Percentiles rank a stretch among this genome's conserved stretches.
Evolutionary conservation across 495 filamentous ascomycete genomes (phyloP).

Genomic region (Talaromyces adpressus): DNA sequence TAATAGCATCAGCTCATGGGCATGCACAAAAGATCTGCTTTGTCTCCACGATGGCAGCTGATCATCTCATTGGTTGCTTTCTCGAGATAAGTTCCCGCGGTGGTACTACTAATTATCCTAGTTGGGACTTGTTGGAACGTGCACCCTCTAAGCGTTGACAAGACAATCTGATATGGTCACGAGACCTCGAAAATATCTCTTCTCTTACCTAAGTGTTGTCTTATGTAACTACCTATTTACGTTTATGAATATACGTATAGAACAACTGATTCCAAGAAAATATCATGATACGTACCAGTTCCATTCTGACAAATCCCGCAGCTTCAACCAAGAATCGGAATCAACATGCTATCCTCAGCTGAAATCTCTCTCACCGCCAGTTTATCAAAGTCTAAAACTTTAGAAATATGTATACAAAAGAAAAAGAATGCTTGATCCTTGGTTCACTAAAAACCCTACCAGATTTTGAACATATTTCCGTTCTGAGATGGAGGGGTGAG

Average conservation of each 20-base stretch:
- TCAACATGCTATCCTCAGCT: not conserved
- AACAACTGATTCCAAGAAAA: no score
- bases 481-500: not conserved
- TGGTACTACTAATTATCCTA: no score
- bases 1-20: not conserved
- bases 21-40: not conserved
- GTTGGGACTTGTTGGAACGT: not conserved
- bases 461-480: not conserved
- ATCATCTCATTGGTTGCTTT: not conserved
- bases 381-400: not conserved
- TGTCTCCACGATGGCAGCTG: not conserved
- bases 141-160: not conserved
- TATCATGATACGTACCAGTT: not conserved
- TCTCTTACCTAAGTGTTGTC: not conserved
- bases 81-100: not conserved
- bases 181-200: not conserved
- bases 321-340: not conserved
- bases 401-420: not conserved
- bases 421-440: not conserved
- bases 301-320: not conserved
- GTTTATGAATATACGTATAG: not conserved
- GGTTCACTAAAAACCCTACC: not conserved
- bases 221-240: not conserved
- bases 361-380: not conserved
- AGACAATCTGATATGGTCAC: not conserved